These are phyloP conservation scores for Ceratocystiopsis minuta DNA, from an alignment of 2,329 filamentous ascomycete species.

Conservation along the genomic window DNA sequence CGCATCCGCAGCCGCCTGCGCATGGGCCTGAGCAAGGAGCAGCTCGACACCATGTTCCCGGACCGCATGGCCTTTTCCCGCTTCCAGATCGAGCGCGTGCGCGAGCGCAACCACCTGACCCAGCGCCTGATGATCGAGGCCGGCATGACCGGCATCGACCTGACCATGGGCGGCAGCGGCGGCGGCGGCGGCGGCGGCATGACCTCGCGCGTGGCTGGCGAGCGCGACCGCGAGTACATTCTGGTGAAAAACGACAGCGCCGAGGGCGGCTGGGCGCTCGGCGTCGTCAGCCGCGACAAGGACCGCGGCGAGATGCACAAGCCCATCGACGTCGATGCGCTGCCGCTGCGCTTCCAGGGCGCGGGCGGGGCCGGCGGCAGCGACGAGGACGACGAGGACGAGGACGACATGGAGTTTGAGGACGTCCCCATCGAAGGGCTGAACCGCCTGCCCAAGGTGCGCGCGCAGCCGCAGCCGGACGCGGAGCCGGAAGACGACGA, in stretches of 20 bases:
- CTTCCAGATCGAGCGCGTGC: constrained; percentile 90
- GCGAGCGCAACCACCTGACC: constrained; percentile 82
- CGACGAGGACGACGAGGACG: constrained; percentile 48
- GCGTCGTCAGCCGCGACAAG: constrained; percentile 76
- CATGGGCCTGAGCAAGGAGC: constrained; percentile 94
- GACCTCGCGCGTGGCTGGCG: constrained; percentile 51
- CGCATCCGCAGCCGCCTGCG: constrained; percentile 70
- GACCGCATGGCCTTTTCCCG: constrained; percentile 92
- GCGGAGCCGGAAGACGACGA: constrained; percentile 21
- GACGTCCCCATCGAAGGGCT: constrained; percentile 83
- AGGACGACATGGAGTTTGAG: constrained; percentile 62
- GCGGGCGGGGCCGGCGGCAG: constrained; percentile 40
- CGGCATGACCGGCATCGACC: constrained; percentile 65
- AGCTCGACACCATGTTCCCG: constrained; percentile 90
- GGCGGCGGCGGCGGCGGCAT: constrained; percentile 27
- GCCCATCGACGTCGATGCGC: constrained; percentile 77
- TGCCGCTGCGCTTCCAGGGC: constrained; percentile 36
- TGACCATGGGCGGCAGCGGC: constrained; percentile 44
- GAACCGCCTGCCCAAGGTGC: constrained; percentile 57
- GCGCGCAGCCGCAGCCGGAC: not conserved
- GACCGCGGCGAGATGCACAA: constrained; percentile 64
- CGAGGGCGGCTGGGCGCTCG: constrained; percentile 89
- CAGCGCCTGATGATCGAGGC: constrained; percentile 89
- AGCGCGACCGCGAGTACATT: constrained; percentile 85
- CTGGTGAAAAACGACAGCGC: constrained; percentile 89